Conservation (phyloP, 129 eudicot genomes). For the Lactuca saligna region DNA sequence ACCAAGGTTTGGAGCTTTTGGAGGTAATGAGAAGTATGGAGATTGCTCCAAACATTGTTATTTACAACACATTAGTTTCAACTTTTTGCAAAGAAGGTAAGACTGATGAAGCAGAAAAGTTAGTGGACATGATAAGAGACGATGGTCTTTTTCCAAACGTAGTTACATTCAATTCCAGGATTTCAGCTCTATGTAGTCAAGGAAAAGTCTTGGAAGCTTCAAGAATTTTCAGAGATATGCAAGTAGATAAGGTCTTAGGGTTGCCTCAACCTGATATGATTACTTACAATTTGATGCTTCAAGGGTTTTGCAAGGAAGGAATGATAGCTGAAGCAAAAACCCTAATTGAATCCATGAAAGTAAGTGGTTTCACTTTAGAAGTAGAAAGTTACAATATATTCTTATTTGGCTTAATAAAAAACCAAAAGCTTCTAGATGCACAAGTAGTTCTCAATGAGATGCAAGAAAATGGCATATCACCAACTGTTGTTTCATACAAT, state of each 20-base stretch:
- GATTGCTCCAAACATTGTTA: conserved; percentile 48
- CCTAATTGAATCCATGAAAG: conserved; percentile 65
- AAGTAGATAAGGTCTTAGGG: conserved; percentile 60
- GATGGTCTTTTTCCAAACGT: conserved; percentile 68
- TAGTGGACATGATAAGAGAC: conserved; percentile 79
- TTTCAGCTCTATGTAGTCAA: conserved; percentile 66
- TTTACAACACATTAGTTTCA: conserved; percentile 75
- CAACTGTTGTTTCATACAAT: conserved; percentile 59
- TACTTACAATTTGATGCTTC: conserved; percentile 71
- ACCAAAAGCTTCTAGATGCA: conserved; percentile 68
- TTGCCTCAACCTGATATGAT: conserved; percentile 70
- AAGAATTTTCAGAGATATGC: conserved; percentile 89
- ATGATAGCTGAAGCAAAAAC: conserved; percentile 74
- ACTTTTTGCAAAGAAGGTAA: conserved; percentile 71
- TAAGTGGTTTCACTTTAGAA: conserved; percentile 31
- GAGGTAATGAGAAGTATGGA: conserved; percentile 54
- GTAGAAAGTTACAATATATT: conserved; percentile 74
- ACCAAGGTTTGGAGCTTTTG: conserved; percentile 58
- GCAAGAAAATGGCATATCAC: conserved; percentile 48
- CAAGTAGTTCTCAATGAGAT: conserved; percentile 66
- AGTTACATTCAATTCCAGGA: conserved; percentile 87
- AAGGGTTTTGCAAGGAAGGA: conserved; percentile 74
- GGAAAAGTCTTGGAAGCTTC: conserved; percentile 86
- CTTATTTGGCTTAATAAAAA: conserved; percentile 73
- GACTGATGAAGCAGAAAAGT: conserved; percentile 69